Evolutionary conservation across 352 stramenopile species (phyloP).

Genomic region (Phytopythium aichiense): DNA sequence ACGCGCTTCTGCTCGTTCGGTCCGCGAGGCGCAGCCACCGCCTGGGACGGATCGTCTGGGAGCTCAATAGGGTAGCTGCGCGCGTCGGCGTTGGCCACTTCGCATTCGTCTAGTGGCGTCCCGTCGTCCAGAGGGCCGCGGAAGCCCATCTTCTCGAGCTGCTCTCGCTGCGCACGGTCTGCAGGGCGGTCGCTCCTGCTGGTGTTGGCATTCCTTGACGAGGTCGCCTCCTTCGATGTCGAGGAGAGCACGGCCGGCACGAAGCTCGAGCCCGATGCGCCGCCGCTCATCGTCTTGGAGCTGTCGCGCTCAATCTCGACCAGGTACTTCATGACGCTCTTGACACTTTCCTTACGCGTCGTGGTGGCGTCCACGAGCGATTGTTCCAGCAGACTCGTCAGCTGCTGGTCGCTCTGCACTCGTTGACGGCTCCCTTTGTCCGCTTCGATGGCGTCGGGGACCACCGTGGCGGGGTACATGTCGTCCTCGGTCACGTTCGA

Average conservation of each 20-base stretch:
- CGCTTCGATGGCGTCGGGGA: constrained; percentile 10
- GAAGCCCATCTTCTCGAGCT: constrained; percentile 1
- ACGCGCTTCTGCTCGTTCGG: constrained; percentile 47
- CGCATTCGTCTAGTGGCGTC: constrained; percentile 29
- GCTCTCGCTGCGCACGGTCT: background rate
- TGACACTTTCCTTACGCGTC: constrained; percentile 24
- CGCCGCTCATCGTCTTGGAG: background rate
- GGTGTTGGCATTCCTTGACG: background rate
- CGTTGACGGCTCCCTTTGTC: background rate
- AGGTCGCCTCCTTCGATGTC: background rate
- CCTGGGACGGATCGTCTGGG: constrained; percentile 23
- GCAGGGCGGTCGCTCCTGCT: background rate
- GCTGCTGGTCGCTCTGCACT: constrained; percentile 11
- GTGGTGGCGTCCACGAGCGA: constrained; percentile 22
- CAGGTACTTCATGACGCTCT: constrained; percentile 44
- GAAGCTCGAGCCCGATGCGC: background rate
- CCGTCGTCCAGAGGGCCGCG: constrained; percentile 2
- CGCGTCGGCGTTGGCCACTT: constrained; percentile 40
- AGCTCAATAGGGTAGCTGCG: constrained; percentile 43
- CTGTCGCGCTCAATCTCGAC: constrained; percentile 27
- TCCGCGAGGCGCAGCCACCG: constrained; percentile 24
- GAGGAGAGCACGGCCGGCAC: background rate
- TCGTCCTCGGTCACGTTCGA: constrained; percentile 33
- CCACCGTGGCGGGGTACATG: constrained; percentile 22
- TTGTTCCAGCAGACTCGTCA: constrained; percentile 24